These are phyloP conservation scores for Pichia cactophila DNA, from an alignment of 1,139 yeast genomes.

Conservation along the genomic window DNA sequence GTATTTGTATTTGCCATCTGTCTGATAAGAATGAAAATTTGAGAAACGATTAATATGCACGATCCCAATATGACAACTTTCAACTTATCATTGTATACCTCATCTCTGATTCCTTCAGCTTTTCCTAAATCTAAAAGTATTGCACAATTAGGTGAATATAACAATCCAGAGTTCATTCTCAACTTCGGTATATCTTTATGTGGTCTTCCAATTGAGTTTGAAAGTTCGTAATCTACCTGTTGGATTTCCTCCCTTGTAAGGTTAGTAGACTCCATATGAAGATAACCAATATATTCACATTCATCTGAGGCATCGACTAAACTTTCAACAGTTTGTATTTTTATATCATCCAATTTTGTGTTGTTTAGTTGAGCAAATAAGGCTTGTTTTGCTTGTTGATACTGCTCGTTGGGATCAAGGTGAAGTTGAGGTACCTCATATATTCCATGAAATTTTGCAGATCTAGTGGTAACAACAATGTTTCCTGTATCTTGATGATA, in stretches of 20 bases:
- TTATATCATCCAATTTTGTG: conserved; percentile 33
- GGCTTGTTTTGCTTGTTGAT: conserved; percentile 33
- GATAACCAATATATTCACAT: conserved; percentile 67
- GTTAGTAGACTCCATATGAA: conserved; percentile 60
- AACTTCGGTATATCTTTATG: conserved; percentile 51
- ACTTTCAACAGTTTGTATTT: conserved; percentile 29
- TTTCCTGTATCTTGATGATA: conserved; percentile 70
- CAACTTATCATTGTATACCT: conserved; percentile 38
- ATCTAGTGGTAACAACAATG: conserved; percentile 51
- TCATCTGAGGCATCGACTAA: conserved; percentile 34
- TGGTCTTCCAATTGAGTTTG: conserved; percentile 71
- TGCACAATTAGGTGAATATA: conserved; percentile 91
- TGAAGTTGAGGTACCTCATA: conserved; percentile 53
- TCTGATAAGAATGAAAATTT: conserved; percentile 43
- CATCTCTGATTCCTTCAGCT: conserved; percentile 53
- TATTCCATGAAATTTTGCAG: conserved; percentile 67
- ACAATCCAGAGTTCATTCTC: conserved; percentile 43
- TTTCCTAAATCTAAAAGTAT: conserved; percentile 37
- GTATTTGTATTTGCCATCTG: conserved; percentile 70
- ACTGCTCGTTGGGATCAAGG: conserved; percentile 35
- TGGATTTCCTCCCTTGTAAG: conserved; percentile 45
- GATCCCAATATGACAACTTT: conserved; percentile 43
- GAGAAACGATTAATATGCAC: conserved; percentile 39
- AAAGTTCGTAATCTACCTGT: conserved; percentile 63
- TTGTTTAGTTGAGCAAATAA: conserved; percentile 36